Conservation (phyloP, 441 rosid genomes). For the Gossypium gossypioides region DNA sequence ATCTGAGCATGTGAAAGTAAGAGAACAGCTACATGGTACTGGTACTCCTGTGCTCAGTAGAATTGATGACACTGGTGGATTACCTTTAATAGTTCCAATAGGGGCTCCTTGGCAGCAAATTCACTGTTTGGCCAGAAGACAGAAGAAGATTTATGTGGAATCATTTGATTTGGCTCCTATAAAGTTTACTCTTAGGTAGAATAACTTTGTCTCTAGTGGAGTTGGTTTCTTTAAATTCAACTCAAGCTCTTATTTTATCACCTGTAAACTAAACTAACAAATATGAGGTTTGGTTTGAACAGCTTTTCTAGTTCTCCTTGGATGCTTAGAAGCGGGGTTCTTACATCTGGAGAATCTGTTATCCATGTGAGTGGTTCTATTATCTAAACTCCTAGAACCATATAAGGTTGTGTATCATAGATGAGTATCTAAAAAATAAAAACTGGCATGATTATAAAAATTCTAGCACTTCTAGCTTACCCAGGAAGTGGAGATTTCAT, state of each 20-base stretch:
- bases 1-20: slow-evolving; percentile 27
- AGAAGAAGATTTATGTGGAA: slow-evolving; percentile 80
- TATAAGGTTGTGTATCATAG: neutral
- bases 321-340: slow-evolving; percentile 74
- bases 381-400: slow-evolving; percentile 3
- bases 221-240: neutral
- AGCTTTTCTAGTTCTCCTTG: slow-evolving; percentile 97
- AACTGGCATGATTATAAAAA: neutral
- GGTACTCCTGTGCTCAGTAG: slow-evolving; percentile 27
- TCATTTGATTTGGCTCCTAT: slow-evolving; percentile 70
- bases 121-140: slow-evolving; percentile 71
- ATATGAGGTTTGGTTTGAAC: slow-evolving; percentile 20
- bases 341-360: slow-evolving; percentile 70
- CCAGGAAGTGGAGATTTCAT: neutral
- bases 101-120: slow-evolving; percentile 98
- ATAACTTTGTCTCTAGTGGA: neutral
- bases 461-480: neutral
- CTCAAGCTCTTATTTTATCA: slow-evolving; percentile 15
- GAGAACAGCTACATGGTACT: slow-evolving; percentile 27
- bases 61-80: slow-evolving; percentile 31
- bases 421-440: neutral
- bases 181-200: slow-evolving; percentile 71
- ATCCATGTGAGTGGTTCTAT: slow-evolving; percentile 60
- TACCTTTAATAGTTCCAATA: slow-evolving; percentile 69
- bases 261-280: slow-evolving; percentile 25